Base-by-base conservation (phyloP, 345 rosid genomes). In the Gossypium stocksii region DNA sequence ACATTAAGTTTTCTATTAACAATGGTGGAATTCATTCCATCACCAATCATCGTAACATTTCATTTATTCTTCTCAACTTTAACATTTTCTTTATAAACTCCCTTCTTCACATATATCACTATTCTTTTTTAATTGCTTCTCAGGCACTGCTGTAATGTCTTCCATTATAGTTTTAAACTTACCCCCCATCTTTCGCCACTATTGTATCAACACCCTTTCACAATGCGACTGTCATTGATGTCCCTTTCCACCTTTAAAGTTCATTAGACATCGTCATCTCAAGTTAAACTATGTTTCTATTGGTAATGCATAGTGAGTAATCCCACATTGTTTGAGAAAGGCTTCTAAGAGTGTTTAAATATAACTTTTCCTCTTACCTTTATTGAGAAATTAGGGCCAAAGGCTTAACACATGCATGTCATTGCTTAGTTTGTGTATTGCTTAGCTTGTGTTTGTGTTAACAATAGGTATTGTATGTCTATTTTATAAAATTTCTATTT, bases 141-240 rank as follows among this genome's bases (percentile, higher is more conserved):
- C 29, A 86, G 92, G 89, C 7, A 88, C 94, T 62, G 79, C 87
- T 3, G 86, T 14, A 1, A 93, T 82, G 22, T 93, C 97, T 14
- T 73, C 88, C 1, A 54, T 70, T 9, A 93, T 91, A 14, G 87
- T 91, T 76, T 43, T 93, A 76, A 86, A 93, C 82, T 87, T 87
- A n/a, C 94, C 89, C 0, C 89, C 95, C 90, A 67, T 91, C 93
- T 69, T 88, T 85, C 1, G 91, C 96, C 78, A 93, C 97, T 34
- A 93, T 87, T 1, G 73, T 83, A 66, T 91, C 23, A 2, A 71
- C 38, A 79, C 76, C 59, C 93, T 78, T 12, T 62, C 4, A 65
- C 1, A 1, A 10, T 43, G 27, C 1, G 12, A 2, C 27, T 5
- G 16, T 15, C 63, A 58, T 58, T 23, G 34, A 58, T 58, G 15